Evolutionary conservation across 306 rosid species (phyloP).

Genomic region (Inga laurina): DNA sequence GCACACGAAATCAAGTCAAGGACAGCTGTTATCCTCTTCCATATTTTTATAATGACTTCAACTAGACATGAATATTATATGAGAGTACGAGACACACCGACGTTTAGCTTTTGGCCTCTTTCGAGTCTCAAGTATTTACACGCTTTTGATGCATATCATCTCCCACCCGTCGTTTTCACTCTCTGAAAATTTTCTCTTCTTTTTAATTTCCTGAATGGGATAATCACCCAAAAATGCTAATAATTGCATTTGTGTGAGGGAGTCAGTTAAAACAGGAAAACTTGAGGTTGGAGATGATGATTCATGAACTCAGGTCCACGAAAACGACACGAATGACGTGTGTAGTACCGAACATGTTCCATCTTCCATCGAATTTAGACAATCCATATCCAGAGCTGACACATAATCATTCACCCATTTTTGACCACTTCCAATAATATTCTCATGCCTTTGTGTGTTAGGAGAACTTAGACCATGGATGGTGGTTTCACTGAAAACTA

Average conservation of each 20-base stretch:
- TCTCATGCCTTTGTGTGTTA: not conserved
- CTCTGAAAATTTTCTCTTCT: too few species aligned
- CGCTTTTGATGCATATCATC: not conserved
- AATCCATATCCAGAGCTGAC: too few species aligned
- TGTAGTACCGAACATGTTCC: not conserved
- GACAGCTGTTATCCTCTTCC: not conserved
- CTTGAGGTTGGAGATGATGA: not conserved
- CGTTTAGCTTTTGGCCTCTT: slow-evolving; percentile 2
- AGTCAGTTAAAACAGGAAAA: not conserved
- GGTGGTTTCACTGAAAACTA: not conserved
- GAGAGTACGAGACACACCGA: not conserved
- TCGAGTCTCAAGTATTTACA: not conserved
- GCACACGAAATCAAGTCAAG: not conserved
- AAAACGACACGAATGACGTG: not conserved
- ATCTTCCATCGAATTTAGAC: not conserved
- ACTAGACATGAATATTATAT: not conserved
- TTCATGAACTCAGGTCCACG: not conserved
- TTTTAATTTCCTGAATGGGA: not conserved
- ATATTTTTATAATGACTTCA: not conserved
- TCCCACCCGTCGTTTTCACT: not conserved
- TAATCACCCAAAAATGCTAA: not conserved
- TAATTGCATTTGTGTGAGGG: not conserved
- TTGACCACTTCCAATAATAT: not conserved
- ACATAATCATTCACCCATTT: not conserved
- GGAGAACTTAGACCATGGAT: not conserved